Conservation (phyloP, 768 basidiomycete genomes). For the Trametes villosa region DNA sequence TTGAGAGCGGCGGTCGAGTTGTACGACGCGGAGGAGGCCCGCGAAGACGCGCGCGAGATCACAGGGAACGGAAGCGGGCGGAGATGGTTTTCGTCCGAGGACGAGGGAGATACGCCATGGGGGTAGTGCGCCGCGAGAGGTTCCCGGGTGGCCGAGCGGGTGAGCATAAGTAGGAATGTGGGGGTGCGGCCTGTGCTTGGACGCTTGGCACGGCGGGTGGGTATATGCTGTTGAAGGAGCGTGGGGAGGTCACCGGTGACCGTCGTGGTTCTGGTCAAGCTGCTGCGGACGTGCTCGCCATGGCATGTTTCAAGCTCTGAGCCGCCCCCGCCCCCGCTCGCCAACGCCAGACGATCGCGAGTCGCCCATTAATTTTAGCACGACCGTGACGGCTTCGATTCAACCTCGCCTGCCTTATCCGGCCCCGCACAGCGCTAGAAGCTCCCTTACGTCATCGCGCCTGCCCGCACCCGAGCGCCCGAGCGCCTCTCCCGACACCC, state of each 20-base stretch:
- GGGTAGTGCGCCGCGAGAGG: conserved; percentile 19
- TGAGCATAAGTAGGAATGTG: conserved; percentile 27
- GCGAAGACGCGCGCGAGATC: conserved; percentile 25
- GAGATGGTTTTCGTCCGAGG: conserved; percentile 18
- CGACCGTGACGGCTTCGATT: conserved; percentile 15
- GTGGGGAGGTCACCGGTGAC: conserved; percentile 20
- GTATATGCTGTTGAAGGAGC: conserved; percentile 13
- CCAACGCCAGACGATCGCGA: conserved; percentile 4
- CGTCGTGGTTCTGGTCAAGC: conserved; percentile 12
- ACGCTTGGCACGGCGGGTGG: background rate
- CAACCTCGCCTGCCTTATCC: conserved; percentile 15
- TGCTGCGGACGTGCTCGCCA: background rate
- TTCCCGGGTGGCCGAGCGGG: conserved; percentile 22
- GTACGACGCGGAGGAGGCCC: conserved; percentile 27
- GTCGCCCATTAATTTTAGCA: conserved; percentile 5
- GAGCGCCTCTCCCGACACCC: conserved; percentile 2
- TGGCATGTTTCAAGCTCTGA: conserved; percentile 13
- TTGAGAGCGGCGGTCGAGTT: conserved; percentile 29
- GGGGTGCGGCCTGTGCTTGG: background rate
- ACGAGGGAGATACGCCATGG: conserved; percentile 11
- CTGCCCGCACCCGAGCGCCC: conserved; percentile 1
- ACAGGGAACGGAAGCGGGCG: conserved; percentile 18
- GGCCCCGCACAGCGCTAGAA: conserved; percentile 1
- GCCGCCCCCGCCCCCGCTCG: background rate
- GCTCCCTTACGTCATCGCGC: conserved; percentile 14